Evolutionary conservation across 169 alveolate species (phyloP).

Genomic region (Cryptosporidium sp.): DNA sequence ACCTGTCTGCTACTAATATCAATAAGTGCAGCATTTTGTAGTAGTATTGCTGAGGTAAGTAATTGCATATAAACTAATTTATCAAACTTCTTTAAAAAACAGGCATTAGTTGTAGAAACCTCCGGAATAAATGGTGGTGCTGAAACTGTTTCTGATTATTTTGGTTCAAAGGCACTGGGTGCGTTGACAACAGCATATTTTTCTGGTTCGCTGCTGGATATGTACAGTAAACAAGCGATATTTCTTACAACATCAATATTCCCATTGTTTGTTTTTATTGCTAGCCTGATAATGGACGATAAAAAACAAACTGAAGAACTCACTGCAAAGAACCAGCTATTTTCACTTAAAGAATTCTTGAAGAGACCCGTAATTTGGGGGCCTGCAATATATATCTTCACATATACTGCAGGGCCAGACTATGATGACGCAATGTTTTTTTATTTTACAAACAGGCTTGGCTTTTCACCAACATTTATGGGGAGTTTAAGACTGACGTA

Average conservation of each 20-base stretch:
- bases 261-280: conserved; percentile 86
- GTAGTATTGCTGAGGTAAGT: conserved; percentile 90
- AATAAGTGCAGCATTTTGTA: conserved; percentile 85
- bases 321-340: conserved; percentile 81
- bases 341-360: conserved; percentile 84
- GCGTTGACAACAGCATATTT: conserved; percentile 92
- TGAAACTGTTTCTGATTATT: conserved; percentile 89
- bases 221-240: conserved; percentile 85
- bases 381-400: conserved; percentile 91
- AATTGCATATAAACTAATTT: background rate
- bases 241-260: conserved; percentile 89
- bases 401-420: conserved; percentile 90
- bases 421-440: conserved; percentile 94
- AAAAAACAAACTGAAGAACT: conserved; percentile 78
- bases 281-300: conserved; percentile 88
- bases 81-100: background rate
- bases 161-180: conserved; percentile 91
- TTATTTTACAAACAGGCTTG: conserved; percentile 91
- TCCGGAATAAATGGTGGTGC: conserved; percentile 80
- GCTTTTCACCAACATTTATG: conserved; percentile 93
- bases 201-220: conserved; percentile 92
- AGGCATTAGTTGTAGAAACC: conserved; percentile 71
- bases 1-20: conserved; percentile 78
- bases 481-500: conserved; percentile 93
- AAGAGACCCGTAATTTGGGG: conserved; percentile 89